Percentiles rank a stretch among this genome's conserved stretches.
Evolutionary conservation across 129 eudicot genomes (phyloP).

Genomic region (Flaveria sonorensis): DNA sequence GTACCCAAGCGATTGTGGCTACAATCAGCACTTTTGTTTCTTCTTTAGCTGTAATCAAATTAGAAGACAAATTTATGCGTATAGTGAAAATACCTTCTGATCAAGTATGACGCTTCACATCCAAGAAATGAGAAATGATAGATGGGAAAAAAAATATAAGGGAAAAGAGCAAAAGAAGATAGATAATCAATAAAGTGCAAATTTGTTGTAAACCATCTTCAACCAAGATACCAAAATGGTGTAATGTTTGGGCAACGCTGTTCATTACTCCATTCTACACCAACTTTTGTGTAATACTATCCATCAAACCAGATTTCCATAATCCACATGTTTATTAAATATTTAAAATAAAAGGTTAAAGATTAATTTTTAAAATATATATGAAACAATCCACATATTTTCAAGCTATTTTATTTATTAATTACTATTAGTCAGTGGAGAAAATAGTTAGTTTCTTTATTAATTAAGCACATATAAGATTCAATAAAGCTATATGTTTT

Average conservation of each 20-base stretch:
- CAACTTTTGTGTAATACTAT: not conserved
- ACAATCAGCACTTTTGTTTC: slow-evolving; percentile 91
- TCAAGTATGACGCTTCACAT: not conserved
- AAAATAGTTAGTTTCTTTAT: not conserved
- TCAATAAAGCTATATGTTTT: not conserved
- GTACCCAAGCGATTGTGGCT: slow-evolving; percentile 94
- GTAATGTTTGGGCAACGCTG: not conserved
- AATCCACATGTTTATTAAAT: not conserved
- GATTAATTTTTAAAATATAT: not conserved
- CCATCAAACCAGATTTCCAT: not conserved
- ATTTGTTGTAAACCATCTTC: not conserved
- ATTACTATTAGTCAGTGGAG: not conserved
- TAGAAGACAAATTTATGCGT: slow-evolving; percentile 1
- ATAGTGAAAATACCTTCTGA: slow-evolving; percentile 24
- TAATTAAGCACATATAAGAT: not conserved
- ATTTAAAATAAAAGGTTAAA: not conserved
- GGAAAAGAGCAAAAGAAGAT: not conserved
- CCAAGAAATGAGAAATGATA: slow-evolving; percentile 13
- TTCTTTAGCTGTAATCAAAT: slow-evolving; percentile 61
- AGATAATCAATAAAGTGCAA: not conserved
- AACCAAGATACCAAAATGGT: not conserved
- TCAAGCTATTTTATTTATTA: not conserved
- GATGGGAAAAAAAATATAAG: not conserved
- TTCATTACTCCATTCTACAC: not conserved
- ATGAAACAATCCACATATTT: not conserved